phyloP scores from a whole-genome alignment of 169 alveolate species.

The Plasmodium fragile region DNA sequence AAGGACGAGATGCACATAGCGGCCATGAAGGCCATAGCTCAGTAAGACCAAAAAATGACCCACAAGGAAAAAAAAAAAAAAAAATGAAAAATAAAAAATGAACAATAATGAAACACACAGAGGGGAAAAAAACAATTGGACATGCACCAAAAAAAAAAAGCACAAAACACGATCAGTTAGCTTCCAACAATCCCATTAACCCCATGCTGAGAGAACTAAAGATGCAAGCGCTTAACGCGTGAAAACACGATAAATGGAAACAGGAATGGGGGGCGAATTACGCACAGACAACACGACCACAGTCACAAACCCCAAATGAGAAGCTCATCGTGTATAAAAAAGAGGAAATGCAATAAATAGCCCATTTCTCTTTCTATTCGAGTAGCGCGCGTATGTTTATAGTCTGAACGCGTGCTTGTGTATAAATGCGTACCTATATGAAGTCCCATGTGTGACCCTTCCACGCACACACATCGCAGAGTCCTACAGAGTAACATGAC shows the following conservation, averaged over 20 bases:
- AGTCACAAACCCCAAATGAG: not conserved
- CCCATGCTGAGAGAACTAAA: not conserved
- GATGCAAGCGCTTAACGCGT: not conserved
- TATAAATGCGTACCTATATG: not conserved
- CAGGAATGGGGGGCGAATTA: not conserved
- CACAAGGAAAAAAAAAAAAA: not conserved
- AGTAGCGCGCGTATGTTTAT: not conserved
- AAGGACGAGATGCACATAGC: conserved; percentile 65
- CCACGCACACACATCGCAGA: conserved; percentile 11
- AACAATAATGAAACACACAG: not conserved
- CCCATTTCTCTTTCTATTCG: not conserved
- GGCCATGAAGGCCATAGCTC: conserved; percentile 55
- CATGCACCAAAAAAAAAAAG: not conserved
- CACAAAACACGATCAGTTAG: not conserved
- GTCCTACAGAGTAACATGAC: conserved; percentile 24
- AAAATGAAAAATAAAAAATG: too few relatives aligned
- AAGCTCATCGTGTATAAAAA: not conserved
- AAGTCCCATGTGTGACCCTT: not conserved
- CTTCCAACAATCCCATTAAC: not conserved
- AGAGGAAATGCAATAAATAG: not conserved
- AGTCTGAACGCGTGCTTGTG: not conserved
- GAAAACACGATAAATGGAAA: not conserved
- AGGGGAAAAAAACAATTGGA: not conserved
- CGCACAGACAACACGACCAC: not conserved
- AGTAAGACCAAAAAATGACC: conserved; percentile 1